Evolutionary conservation across 495 filamentous ascomycete species (phyloP).

Genomic region (Cryomyces antarcticus): DNA sequence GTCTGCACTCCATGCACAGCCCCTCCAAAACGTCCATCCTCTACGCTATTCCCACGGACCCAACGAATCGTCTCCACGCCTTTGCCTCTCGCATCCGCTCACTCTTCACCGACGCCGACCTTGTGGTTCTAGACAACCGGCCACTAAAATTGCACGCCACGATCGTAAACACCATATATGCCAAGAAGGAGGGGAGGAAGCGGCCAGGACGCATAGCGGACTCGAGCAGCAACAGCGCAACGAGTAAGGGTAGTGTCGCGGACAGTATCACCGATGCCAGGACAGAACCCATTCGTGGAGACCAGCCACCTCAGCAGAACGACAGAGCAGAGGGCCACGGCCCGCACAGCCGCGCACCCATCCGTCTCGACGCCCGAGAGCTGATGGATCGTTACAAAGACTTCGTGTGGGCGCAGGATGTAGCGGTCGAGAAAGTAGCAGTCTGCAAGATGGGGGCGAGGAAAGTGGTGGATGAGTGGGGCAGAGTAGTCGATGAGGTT

Average conservation of each 20-base stretch:
- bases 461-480: slow-evolving; percentile 14
- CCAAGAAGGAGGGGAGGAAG: slow-evolving; percentile 22
- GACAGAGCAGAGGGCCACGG: slow-evolving; percentile 6
- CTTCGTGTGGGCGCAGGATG: slow-evolving; percentile 17
- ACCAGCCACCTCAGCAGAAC: not conserved
- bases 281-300: not conserved
- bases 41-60: slow-evolving; percentile 35
- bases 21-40: slow-evolving; percentile 29
- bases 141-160: slow-evolving; percentile 71
- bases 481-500: slow-evolving; percentile 14
- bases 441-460: slow-evolving; percentile 24
- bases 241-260: not conserved
- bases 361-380: slow-evolving; percentile 17
- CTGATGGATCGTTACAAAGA: slow-evolving; percentile 16
- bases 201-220: not conserved
- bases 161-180: slow-evolving; percentile 73
- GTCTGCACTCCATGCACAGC: slow-evolving; percentile 18
- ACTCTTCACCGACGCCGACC: slow-evolving; percentile 38
- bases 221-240: not conserved
- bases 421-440: slow-evolving; percentile 16
- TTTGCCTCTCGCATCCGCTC: slow-evolving; percentile 44
- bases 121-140: slow-evolving; percentile 39
- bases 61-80: slow-evolving; percentile 28
- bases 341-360: slow-evolving; percentile 10
- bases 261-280: not conserved